These are phyloP conservation scores for Lotmaria passim DNA, from an alignment of 208 protist genomes.

Conservation along the genomic window DNA sequence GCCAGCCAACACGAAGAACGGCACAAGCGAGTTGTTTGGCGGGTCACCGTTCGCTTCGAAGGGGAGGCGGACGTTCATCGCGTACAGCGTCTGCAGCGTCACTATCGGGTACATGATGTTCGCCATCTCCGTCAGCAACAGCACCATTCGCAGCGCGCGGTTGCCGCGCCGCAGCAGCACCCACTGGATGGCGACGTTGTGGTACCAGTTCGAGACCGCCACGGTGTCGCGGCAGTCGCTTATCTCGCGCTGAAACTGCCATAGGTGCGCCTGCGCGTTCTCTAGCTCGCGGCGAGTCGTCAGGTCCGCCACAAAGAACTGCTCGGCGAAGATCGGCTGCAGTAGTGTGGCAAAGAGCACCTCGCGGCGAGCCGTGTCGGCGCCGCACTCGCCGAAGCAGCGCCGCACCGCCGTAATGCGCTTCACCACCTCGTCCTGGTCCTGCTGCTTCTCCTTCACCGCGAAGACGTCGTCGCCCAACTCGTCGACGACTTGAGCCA, in stretches of 20 bases:
- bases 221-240: conserved; percentile 84
- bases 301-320: conserved; percentile 65
- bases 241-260: conserved; percentile 75
- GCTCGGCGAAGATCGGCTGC: conserved; percentile 59
- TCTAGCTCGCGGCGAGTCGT: conserved; percentile 60
- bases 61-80: conserved; percentile 82
- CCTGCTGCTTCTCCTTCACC: conserved; percentile 39
- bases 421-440: conserved; percentile 73
- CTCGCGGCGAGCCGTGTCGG: conserved; percentile 74
- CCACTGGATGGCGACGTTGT: conserved; percentile 83
- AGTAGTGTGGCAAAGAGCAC: conserved; percentile 68
- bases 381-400: conserved; percentile 85
- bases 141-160: conserved; percentile 71
- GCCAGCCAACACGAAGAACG: conserved; percentile 70
- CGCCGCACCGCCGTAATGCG: conserved; percentile 79
- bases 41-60: conserved; percentile 64
- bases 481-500: conserved; percentile 66
- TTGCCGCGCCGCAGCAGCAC: conserved; percentile 68
- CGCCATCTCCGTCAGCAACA: conserved; percentile 71
- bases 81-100: conserved; percentile 79
- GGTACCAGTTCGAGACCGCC: conserved; percentile 85
- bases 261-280: conserved; percentile 66
- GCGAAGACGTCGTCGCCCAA: conserved; percentile 79
- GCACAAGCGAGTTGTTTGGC: conserved; percentile 39
- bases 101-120: conserved; percentile 88